These are phyloP conservation scores for Trichophyton verrucosum DNA, from an alignment of 2,329 filamentous ascomycete species.

Conservation along the genomic window DNA sequence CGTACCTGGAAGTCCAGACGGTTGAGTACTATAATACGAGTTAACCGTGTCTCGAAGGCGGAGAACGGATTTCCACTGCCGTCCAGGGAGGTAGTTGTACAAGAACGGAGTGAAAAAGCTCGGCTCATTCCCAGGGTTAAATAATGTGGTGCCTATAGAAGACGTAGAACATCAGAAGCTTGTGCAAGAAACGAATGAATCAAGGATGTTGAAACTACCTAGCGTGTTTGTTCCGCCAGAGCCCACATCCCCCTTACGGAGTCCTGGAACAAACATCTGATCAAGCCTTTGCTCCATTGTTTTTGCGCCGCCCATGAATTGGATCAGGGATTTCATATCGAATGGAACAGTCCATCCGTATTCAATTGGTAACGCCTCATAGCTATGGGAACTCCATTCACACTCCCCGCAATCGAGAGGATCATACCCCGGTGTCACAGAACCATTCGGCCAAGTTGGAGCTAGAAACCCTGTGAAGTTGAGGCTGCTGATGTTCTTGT, in stretches of 20 bases:
- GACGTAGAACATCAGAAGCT: not conserved
- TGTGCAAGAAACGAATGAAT: slow-evolving; percentile 5
- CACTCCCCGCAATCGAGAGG: slow-evolving; percentile 49
- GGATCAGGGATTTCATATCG: slow-evolving; percentile 46
- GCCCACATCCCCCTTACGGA: not conserved
- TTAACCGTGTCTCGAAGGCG: slow-evolving; percentile 37
- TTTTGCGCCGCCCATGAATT: slow-evolving; percentile 38
- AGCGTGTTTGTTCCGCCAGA: slow-evolving; percentile 20
- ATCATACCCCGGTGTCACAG: slow-evolving; percentile 36
- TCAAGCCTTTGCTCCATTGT: slow-evolving; percentile 48
- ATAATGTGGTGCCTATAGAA: slow-evolving; percentile 15
- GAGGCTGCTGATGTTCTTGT: slow-evolving; percentile 9
- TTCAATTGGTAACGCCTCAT: slow-evolving; percentile 43
- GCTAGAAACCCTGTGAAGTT: slow-evolving; percentile 45
- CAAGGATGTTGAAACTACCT: slow-evolving; percentile 45
- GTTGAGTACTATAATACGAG: slow-evolving; percentile 30
- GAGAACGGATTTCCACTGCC: slow-evolving; percentile 50
- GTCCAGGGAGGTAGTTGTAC: slow-evolving; percentile 52
- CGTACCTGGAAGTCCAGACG: slow-evolving; percentile 28
- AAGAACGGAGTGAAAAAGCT: slow-evolving; percentile 56
- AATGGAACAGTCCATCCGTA: slow-evolving; percentile 59
- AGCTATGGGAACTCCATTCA: slow-evolving; percentile 52
- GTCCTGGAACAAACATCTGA: slow-evolving; percentile 29
- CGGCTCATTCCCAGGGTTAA: slow-evolving; percentile 46
- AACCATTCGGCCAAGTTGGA: slow-evolving; percentile 40